Evolutionary conservation across 768 basidiomycete species (phyloP), one percentile per base, ranked within the genome.

Genomic region (Russula sp.): DNA sequence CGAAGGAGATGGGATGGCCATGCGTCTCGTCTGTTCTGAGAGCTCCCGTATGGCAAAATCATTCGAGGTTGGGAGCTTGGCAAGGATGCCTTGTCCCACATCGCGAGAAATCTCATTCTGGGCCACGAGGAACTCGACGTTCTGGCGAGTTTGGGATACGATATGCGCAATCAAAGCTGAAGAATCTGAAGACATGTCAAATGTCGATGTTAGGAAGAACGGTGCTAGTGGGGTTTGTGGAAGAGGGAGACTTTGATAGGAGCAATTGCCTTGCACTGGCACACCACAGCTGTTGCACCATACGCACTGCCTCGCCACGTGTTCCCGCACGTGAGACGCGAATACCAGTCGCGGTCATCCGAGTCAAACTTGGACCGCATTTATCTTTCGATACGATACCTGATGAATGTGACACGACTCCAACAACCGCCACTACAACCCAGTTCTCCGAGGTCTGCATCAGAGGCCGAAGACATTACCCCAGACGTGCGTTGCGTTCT

Each of bases 141-240:
- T 82, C 52, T 75, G 69, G 45, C 73, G 73, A 1, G 81, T 78
- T 59, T 81, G 81, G 11, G 75, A 66, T 59, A 83, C 60, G 57
- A 83, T 70, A 65, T 83, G 87, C 1, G 80, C 76, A 2, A 88
- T 75, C 41, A 87, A 75, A 35, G 82, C 83, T 6, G 77, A 68
- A 1, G 69, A 11, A 13, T 65, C 60, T 14, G 60, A 10, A 35
- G 54, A 46, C 66, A 65, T 67, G 60, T 57, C 42, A 39, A n/a
- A 1, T 42, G 35, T 36, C 38, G 3, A 35, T n/a, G 9, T n/a
- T 55, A 38, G 13, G 16, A 46, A 47, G 42, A 13, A 22, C 7
- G 3, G 39, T 11, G 22, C 25, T 29, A 3, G 3, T 29, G 25
- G 25, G 25, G 25, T 29, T 29, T 1, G 25, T 1, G 25, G 25